These are phyloP conservation scores for Saccharomycopsis capsularis DNA, from an alignment of 805 yeast genomes.

Conservation along the genomic window DNA sequence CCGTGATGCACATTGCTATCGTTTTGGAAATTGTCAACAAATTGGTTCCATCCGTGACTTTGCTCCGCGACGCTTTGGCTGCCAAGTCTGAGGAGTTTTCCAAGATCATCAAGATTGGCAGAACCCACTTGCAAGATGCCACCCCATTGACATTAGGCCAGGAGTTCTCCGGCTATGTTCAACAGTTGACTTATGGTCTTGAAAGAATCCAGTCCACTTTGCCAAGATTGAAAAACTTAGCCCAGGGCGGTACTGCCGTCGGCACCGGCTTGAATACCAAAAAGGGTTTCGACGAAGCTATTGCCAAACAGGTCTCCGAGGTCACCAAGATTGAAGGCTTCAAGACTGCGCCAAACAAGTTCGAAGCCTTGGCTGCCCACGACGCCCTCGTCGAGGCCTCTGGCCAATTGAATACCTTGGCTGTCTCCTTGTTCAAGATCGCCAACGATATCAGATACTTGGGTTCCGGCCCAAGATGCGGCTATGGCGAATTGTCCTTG, in stretches of 20 bases:
- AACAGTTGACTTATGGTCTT: constrained; percentile 86
- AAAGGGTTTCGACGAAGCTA: constrained; percentile 77
- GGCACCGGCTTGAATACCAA: constrained; percentile 97
- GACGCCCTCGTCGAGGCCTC: constrained; percentile 97
- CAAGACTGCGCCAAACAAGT: constrained; percentile 95
- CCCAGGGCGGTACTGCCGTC: constrained; percentile 99
- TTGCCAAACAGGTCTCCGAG: constrained; percentile 81
- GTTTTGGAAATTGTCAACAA: constrained; percentile 74
- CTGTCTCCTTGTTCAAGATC: constrained; percentile 87
- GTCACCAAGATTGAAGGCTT: constrained; percentile 78
- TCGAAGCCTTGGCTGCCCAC: constrained; percentile 98
- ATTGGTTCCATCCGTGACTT: constrained; percentile 75
- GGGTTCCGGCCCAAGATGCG: constrained; percentile 99
- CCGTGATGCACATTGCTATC: constrained; percentile 99
- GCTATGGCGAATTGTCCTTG: constrained; percentile 89
- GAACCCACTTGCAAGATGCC: constrained; percentile 98
- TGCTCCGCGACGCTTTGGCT: constrained; percentile 67
- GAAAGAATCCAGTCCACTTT: constrained; percentile 72
- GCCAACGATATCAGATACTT: constrained; percentile 97
- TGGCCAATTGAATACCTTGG: constrained; percentile 93
- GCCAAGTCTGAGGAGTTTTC: constrained; percentile 75
- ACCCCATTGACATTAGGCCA: constrained; percentile 97
- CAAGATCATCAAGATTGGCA: constrained; percentile 92
- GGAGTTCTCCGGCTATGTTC: constrained; percentile 94
- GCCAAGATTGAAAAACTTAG: constrained; percentile 71